Conservation (phyloP, 495 filamentous ascomycete species). For the Penicillium canescens region DNA sequence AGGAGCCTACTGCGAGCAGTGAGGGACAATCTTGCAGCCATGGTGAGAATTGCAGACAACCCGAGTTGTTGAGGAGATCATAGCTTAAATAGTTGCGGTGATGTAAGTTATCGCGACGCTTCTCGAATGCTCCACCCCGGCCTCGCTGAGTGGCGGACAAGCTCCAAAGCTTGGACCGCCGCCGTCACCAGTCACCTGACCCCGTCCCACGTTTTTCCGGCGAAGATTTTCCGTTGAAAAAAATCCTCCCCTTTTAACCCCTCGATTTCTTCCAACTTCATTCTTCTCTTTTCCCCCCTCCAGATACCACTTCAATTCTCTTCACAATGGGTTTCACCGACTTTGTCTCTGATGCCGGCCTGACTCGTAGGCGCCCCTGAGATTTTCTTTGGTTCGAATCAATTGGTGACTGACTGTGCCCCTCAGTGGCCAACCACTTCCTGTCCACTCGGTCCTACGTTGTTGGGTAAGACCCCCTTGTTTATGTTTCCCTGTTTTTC, state of each 20-base stretch:
- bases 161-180: constrained; percentile 28
- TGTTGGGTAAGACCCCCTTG: constrained; percentile 66
- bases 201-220: constrained; percentile 7
- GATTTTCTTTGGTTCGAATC: constrained; percentile 22
- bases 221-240: constrained; percentile 37
- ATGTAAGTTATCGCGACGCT: constrained; percentile 31
- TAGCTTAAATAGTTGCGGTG: constrained; percentile 21
- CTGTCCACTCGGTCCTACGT: constrained; percentile 90
- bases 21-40: constrained; percentile 41
- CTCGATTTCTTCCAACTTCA: constrained; percentile 23
- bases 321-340: constrained; percentile 94
- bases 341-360: constrained; percentile 82
- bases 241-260: constrained; percentile 32
- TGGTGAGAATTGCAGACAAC: constrained; percentile 6
- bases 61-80: background rate
- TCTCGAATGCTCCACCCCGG: constrained; percentile 46
- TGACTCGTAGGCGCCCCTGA: constrained; percentile 65
- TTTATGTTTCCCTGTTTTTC: constrained; percentile 7
- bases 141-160: constrained; percentile 34
- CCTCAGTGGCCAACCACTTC: constrained; percentile 87
- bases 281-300: constrained; percentile 18
- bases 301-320: constrained; percentile 21
- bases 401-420: constrained; percentile 38
- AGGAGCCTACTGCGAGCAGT: constrained; percentile 30
- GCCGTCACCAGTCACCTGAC: constrained; percentile 41